Base-by-base conservation (phyloP, 768 basidiomycete genomes). In the Daedalea quercina region DNA sequence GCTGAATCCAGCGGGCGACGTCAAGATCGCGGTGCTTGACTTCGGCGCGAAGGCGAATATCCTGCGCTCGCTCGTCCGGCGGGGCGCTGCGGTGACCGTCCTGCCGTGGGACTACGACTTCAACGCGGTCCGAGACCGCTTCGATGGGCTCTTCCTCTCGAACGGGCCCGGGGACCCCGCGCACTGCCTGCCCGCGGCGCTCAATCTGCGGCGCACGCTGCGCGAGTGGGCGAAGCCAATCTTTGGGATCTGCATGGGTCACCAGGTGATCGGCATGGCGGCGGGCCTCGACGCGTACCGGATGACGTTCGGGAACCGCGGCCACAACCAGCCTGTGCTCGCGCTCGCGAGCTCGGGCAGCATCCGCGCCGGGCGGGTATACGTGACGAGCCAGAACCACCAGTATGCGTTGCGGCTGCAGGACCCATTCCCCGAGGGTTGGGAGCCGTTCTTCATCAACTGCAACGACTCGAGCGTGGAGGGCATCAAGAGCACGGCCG, bases 361-460 rank as follows among this genome's bases (percentile, higher is more conserved):
- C 23, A 94, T 98, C 74, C 90, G 82, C 66, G 93, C 94, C 48
- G 96, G 96, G 17, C 79, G 96, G 43, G 94, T 98, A 23, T 98
- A 98, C 70, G 94, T 99, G 43, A 99, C 93, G 1, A 93, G 90
- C 60, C 90, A 93, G 85, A 97, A 99, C 70, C 94, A 96, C 67
- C 96, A 98, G 62, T 99, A 98, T 69, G 96, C 96, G n/a, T 76
- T 98, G 53, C 87, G 84, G 65, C 73, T 98, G 49, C 85, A 87
- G 56, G 95, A 98, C 64, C 89, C 93, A 3, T 96, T 97, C 89
- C 96, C 96, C 24, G 74, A 78, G 53, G 96, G 94, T 17, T 99
- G 93, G 94, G 93, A 95, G 61, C 95, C 95, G 0, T 98, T 95
- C 80, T 99, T 99, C 77, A 95, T 98, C 75, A 99, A 97, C 72